Base-by-base conservation (phyloP, 108 stramenopile genomes). In the Cyclotella sp. region DNA sequence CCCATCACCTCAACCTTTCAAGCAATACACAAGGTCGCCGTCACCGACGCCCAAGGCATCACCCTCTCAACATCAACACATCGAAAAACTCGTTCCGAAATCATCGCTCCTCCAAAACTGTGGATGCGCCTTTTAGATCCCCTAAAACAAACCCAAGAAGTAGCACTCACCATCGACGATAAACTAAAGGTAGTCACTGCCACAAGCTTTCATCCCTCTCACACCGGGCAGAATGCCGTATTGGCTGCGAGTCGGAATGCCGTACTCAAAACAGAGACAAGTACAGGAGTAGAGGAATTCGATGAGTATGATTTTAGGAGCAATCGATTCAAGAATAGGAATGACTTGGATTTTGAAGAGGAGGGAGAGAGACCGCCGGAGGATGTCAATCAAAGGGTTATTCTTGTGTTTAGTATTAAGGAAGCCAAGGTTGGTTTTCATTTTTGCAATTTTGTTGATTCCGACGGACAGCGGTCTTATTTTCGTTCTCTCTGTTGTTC, bases 251-350 rank as follows among this genome's bases (percentile, higher is more conserved):
- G 76, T n/a, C 71, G 66, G 64, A 65, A 63, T 51, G 67, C 77
- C 9, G 59, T 86, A 8, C 73, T 95, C 21, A 93, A 90, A 46
- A 95, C 91, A 0, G 94, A 95, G 75, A 93, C 94, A 18, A 89
- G 87, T 55, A 84, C 86, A 21, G 73, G 83, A 9, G 83, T 73
- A 24, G 91, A 93, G 46, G 92, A 95, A 16, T 81, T 95, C 43
- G 81, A 89, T 41, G 94, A 93, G 26, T 87, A 88, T 69, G 71
- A 88, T 55, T 95, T 81, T 75, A 78, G 81, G 19, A 82, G 78
- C 71, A 80, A 87, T 76, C 81, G 88, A 39, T 59, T 54, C 14
- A 52, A 73, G 22, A 21, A 61, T 46, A 55, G 21, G 44, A 47
- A 68, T 61, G 85, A 63, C 19, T 29, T 44, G 57, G 82, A 75